A percentile compares a stretch with the other conserved stretches of the same genome.
Conservation (phyloP, 176 grass and related monocot genomes). For the Eleusine coracana region DNA sequence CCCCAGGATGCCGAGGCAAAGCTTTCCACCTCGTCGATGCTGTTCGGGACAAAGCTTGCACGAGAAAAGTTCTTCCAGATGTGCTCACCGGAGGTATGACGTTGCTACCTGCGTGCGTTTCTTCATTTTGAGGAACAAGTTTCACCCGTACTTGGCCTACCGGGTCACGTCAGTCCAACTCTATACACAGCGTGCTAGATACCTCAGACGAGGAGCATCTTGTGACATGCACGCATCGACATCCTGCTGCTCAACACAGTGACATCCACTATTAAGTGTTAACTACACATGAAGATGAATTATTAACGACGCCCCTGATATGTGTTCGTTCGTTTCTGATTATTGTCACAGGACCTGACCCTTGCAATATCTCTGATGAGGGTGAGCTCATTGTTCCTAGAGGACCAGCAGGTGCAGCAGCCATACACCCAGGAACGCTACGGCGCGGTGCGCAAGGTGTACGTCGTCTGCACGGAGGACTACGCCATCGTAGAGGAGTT, state of each 20-base stretch:
- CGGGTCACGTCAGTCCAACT: not conserved
- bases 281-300: too few species aligned
- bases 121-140: not conserved
- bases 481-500: slow-evolving; percentile 28
- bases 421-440: slow-evolving; percentile 48
- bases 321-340: too few species aligned
- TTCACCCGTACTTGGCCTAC: not conserved
- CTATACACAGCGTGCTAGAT: not conserved
- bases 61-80: slow-evolving; percentile 40
- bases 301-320: too few species aligned
- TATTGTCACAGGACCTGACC: slow-evolving; percentile 56
- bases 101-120: not conserved
- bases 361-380: slow-evolving; percentile 53
- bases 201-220: too few species aligned
- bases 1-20: slow-evolving; percentile 46
- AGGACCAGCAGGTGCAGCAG: slow-evolving; percentile 43
- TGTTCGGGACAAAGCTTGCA: slow-evolving; percentile 54
- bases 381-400: slow-evolving; percentile 54
- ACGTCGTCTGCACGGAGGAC: slow-evolving; percentile 61
- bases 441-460: slow-evolving; percentile 64
- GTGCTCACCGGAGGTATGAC: slow-evolving; percentile 66
- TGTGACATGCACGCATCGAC: not conserved
- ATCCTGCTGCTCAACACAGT: not conserved
- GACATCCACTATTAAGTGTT: not conserved
- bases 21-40: slow-evolving; percentile 37